Percentiles rank a stretch among this genome's conserved stretches.
Evolutionary conservation across 163 green algal species (phyloP).

Genomic region (Scenedesmus sp.): DNA sequence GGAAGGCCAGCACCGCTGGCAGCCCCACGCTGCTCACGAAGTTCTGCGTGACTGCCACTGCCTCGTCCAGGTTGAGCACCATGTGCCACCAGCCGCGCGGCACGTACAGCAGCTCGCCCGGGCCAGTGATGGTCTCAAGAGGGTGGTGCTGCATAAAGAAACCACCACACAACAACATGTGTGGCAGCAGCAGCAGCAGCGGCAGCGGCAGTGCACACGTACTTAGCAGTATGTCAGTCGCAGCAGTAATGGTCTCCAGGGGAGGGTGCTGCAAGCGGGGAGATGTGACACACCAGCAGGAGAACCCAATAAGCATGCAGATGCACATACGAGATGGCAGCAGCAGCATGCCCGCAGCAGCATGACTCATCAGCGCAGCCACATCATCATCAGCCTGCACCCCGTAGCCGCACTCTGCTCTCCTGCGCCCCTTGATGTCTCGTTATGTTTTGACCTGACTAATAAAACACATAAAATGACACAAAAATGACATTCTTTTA

Average conservation of each 20-base stretch:
- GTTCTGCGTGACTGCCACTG: slow-evolving; percentile 95
- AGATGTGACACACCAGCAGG: no score
- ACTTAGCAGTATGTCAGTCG: not conserved
- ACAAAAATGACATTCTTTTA: no score
- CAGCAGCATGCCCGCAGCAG: not conserved
- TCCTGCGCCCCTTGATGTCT: no score
- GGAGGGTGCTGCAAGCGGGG: slow-evolving; percentile 50
- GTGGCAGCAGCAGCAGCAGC: not conserved
- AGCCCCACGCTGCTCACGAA: slow-evolving; percentile 81
- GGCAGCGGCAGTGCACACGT: not conserved
- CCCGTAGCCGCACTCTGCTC: no score
- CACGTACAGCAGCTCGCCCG: slow-evolving; percentile 96
- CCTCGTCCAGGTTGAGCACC: slow-evolving; percentile 92
- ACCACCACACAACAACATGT: no score
- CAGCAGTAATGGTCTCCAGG: not conserved
- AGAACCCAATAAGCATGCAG: no score
- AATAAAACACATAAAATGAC: no score
- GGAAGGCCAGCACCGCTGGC: slow-evolving; percentile 75
- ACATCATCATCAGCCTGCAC: no score
- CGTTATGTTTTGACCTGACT: no score
- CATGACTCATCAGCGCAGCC: no score
- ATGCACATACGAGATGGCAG: no score
- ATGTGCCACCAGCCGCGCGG: slow-evolving; percentile 96
- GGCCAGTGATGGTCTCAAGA: slow-evolving; percentile 80
- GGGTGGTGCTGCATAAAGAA: slow-evolving; percentile 60